Conservation (phyloP, 2,329 filamentous ascomycete species). For the Colletotrichum tanaceti region DNA sequence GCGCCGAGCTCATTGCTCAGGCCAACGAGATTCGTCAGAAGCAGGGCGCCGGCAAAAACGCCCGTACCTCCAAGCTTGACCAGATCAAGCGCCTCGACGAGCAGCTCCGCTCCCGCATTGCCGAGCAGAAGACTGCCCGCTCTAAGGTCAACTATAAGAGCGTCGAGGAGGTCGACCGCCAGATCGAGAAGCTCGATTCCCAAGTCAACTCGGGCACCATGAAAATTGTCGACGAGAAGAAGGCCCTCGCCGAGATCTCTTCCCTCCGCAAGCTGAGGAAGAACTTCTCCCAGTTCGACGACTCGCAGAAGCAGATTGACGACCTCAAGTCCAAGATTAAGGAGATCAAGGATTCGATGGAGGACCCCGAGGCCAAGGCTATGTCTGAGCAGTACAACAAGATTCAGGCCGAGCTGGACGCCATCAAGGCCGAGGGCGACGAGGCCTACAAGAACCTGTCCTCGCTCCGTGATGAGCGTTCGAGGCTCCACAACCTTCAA, state of each 20-base stretch:
- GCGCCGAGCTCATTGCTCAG: constrained; percentile 85
- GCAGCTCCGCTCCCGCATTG: constrained; percentile 84
- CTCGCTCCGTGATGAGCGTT: constrained; percentile 84
- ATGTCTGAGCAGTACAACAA: constrained; percentile 86
- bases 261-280: constrained; percentile 89
- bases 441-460: constrained; percentile 90
- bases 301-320: constrained; percentile 88
- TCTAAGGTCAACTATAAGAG: constrained; percentile 87
- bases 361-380: constrained; percentile 91
- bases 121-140: constrained; percentile 87
- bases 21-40: constrained; percentile 86
- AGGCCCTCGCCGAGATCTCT: constrained; percentile 85
- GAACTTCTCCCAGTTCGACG: constrained; percentile 87
- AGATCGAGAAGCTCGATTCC: constrained; percentile 84
- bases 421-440: constrained; percentile 92
- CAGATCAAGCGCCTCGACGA: constrained; percentile 94
- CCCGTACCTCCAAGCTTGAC: constrained; percentile 81
- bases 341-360: constrained; percentile 86
- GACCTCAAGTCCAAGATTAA: constrained; percentile 88
- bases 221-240: constrained; percentile 98
- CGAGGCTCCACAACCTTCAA: constrained; percentile 85
- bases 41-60: constrained; percentile 88
- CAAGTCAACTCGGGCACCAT: constrained; percentile 90
- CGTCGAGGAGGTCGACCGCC: constrained; percentile 85
- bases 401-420: constrained; percentile 88